These are phyloP conservation scores for Acanthamoeba castellanii DNA, from an alignment of 208 protist species.

Conservation along the genomic window DNA sequence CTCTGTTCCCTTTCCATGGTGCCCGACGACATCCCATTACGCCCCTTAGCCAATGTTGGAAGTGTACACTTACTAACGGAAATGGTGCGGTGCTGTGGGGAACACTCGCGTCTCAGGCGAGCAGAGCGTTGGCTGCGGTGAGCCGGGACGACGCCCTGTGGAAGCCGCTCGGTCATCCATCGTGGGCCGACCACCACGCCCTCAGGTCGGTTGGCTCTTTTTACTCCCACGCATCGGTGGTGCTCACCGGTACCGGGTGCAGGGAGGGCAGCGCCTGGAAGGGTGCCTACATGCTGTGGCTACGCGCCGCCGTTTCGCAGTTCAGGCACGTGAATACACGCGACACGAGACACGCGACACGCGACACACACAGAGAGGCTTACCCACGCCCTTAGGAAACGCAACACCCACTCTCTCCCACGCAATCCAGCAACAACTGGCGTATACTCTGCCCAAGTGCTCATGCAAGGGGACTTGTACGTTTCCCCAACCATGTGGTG, in stretches of 20 bases:
- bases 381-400: background rate
- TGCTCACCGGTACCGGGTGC: too few species aligned
- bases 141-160: background rate
- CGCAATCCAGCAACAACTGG: background rate
- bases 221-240: too few species aligned
- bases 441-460: background rate
- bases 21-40: too few species aligned
- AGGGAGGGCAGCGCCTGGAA: background rate
- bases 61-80: too few species aligned
- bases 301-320: background rate
- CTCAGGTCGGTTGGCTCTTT: background rate
- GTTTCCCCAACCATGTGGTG: too few species aligned
- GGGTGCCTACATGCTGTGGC: constrained; percentile 3
- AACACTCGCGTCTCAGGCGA: background rate
- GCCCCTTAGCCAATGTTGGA: too few species aligned
- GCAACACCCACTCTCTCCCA: background rate
- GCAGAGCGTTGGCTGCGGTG: background rate
- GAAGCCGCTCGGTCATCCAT: background rate
- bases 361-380: too few species aligned
- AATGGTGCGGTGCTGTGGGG: too few species aligned
- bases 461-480: background rate
- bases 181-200: background rate
- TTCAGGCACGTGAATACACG: background rate
- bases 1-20: too few species aligned
- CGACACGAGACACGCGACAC: background rate